These are phyloP conservation scores for Yarrowia divulgata DNA, from an alignment of 805 yeast genomes.

Conservation along the genomic window DNA sequence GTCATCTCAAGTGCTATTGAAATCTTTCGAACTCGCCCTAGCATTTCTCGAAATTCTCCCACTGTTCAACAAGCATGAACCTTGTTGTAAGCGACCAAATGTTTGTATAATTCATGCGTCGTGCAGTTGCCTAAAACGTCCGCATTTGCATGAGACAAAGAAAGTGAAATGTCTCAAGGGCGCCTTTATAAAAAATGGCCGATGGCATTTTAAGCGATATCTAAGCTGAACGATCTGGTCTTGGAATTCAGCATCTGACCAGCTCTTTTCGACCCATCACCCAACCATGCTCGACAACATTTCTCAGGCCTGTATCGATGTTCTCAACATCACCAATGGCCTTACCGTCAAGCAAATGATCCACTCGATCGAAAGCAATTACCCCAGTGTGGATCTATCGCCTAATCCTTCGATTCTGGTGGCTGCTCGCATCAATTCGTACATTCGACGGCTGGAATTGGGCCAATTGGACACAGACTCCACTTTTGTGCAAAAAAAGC, in stretches of 20 bases:
- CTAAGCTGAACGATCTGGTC: slow-evolving; percentile 26
- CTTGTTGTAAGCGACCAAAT: slow-evolving; percentile 35
- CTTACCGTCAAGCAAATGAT: slow-evolving; percentile 39
- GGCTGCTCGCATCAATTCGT: slow-evolving; percentile 39
- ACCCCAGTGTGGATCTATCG: slow-evolving; percentile 34
- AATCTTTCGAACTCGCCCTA: neutral
- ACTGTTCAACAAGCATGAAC: slow-evolving; percentile 19
- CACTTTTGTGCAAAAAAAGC: slow-evolving; percentile 35
- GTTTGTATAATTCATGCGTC: slow-evolving; percentile 37
- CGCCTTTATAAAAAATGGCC: slow-evolving; percentile 34
- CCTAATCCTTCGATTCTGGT: slow-evolving; percentile 37
- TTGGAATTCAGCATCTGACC: slow-evolving; percentile 12
- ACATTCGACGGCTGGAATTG: slow-evolving; percentile 35
- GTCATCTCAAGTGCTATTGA: too few relatives aligned
- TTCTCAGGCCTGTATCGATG: slow-evolving; percentile 37
- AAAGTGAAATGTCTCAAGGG: slow-evolving; percentile 36
- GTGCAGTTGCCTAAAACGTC: slow-evolving; percentile 38
- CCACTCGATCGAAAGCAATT: slow-evolving; percentile 27
- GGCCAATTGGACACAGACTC: slow-evolving; percentile 32
- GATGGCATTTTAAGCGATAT: slow-evolving; percentile 24
- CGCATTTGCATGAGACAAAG: slow-evolving; percentile 36
- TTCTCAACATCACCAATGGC: slow-evolving; percentile 29
- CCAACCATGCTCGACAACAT: slow-evolving; percentile 31
- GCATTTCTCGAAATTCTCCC: neutral
- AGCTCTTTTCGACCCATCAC: neutral